phyloP scores from a whole-genome alignment of 495 filamentous ascomycete genomes.

The Podospora bellae-mahoneyi region DNA sequence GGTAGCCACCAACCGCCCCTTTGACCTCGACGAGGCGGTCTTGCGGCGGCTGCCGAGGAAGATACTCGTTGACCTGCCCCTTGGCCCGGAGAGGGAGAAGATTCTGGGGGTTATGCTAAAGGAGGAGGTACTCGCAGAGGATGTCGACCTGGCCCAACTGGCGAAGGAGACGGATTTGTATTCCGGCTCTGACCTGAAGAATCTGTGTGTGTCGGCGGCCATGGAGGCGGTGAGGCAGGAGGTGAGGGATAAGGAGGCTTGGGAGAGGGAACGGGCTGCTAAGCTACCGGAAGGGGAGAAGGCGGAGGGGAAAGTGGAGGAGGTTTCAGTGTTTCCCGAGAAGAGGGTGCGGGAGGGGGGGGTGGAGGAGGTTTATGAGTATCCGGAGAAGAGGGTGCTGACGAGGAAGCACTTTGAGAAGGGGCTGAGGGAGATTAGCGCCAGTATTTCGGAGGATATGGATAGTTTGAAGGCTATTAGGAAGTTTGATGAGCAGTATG shows the following conservation, averaged over 20 bases:
- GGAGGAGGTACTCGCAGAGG: constrained; percentile 64
- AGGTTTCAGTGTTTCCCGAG: too few species aligned
- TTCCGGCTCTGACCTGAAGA: constrained; percentile 95
- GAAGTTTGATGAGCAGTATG: constrained; percentile 96
- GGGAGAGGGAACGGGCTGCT: constrained; percentile 19
- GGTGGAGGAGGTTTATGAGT: constrained; percentile 48
- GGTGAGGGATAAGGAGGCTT: constrained; percentile 49
- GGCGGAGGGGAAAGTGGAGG: background rate
- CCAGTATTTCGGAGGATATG: constrained; percentile 96
- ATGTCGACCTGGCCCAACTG: constrained; percentile 66
- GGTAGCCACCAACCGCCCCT: constrained; percentile 96
- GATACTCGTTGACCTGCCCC: constrained; percentile 83
- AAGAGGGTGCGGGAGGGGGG: background rate
- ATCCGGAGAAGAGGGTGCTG: constrained; percentile 65
- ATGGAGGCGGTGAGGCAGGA: constrained; percentile 83
- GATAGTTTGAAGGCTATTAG: constrained; percentile 74
- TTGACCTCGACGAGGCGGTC: constrained; percentile 93
- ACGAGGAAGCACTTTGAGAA: constrained; percentile 71
- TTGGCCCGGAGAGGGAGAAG: constrained; percentile 66
- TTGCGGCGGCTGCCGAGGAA: constrained; percentile 78
- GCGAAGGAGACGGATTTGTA: constrained; percentile 83
- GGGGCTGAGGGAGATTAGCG: constrained; percentile 83
- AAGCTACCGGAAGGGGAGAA: background rate
- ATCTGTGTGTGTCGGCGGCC: constrained; percentile 85
- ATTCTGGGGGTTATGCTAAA: constrained; percentile 85